Evolutionary conservation across 352 stramenopile species (phyloP).

Genomic region (Pythium biforme): DNA sequence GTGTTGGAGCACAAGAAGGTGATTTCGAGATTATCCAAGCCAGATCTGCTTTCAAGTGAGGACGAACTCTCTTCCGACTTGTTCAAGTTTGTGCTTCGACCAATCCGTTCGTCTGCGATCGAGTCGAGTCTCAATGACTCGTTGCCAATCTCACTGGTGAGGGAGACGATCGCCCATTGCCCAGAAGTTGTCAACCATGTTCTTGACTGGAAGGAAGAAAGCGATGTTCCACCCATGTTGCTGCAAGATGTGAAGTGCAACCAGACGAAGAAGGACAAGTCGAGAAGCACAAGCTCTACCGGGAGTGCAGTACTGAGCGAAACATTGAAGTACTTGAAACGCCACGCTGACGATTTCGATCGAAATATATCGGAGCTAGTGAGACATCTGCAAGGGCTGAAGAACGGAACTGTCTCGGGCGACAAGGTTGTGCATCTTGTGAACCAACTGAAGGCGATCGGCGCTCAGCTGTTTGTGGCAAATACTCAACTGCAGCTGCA

Average conservation of each 20-base stretch:
- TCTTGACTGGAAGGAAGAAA: slow-evolving; percentile 69
- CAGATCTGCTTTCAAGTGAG: slow-evolving; percentile 37
- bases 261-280: slow-evolving; percentile 18
- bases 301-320: slow-evolving; percentile 9
- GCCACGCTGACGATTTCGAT: slow-evolving; percentile 17
- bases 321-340: slow-evolving; percentile 13
- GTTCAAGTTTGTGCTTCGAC: slow-evolving; percentile 79
- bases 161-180: slow-evolving; percentile 76
- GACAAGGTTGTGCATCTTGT: slow-evolving; percentile 36
- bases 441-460: slow-evolving; percentile 59
- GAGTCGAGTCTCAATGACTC: slow-evolving; percentile 74
- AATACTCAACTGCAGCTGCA: slow-evolving; percentile 74
- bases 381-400: slow-evolving; percentile 15
- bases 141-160: slow-evolving; percentile 70
- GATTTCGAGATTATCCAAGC: background rate
- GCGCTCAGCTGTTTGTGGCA: slow-evolving; percentile 42
- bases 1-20: slow-evolving; percentile 16
- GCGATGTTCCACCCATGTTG: slow-evolving; percentile 53
- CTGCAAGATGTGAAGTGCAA: slow-evolving; percentile 29
- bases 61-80: slow-evolving; percentile 51
- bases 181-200: slow-evolving; percentile 79
- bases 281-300: background rate
- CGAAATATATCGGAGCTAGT: slow-evolving; percentile 13
- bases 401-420: background rate
- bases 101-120: slow-evolving; percentile 75